Base-by-base conservation (phyloP, 371 early-diverging fungal genomes). In the Haplosporangium sp. region DNA sequence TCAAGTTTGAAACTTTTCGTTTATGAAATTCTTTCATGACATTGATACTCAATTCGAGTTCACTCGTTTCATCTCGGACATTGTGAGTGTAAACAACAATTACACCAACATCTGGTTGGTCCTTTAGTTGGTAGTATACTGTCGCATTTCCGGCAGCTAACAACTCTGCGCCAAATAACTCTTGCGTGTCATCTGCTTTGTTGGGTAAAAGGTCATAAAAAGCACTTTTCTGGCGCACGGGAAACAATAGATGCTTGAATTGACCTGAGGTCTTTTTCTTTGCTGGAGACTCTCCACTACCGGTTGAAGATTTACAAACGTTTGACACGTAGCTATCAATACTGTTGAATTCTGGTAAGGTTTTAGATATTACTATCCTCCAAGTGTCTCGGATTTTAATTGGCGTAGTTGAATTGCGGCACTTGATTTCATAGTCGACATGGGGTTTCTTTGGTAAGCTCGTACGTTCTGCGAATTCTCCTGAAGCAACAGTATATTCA, bases 51-150 rank as follows among this genome's bases (percentile, higher is more conserved):
- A 47, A 37, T 9, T 68, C 39, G 7, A 74, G 17, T 15, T 68
- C 74, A 0, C 11, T 3, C 2, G n/a, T 45, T 5, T 60, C 44
- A 2, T 27, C 4, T 34, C 10, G 34, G 55, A 34, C 65, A 0
- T 7, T 58, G 39, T 71, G 57, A 2, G 71, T 67, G 4, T 37
- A 50, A 9, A 78, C 65, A 10, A 78, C 74, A 15, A 71, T 47
- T 20, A 78, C 68, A 15, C 79, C 79, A 4, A 74, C 71, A 37
- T 74, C 57, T 1, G 71, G 68, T 42, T 62, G 42, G 20, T 63
- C 42, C 61, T 69, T 66, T 37, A 79, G 62, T n/a, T 60, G 74
- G 65, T 74, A 79, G 17, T 47, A 64, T 2, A 59, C 65, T 8
- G 74, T 74, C 3, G 65, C 66, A 19, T 79, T 79, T 4, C 71